These are phyloP conservation scores for Chaetomiaceae sp. DNA, from an alignment of 2,329 filamentous ascomycete genomes.

Conservation along the genomic window DNA sequence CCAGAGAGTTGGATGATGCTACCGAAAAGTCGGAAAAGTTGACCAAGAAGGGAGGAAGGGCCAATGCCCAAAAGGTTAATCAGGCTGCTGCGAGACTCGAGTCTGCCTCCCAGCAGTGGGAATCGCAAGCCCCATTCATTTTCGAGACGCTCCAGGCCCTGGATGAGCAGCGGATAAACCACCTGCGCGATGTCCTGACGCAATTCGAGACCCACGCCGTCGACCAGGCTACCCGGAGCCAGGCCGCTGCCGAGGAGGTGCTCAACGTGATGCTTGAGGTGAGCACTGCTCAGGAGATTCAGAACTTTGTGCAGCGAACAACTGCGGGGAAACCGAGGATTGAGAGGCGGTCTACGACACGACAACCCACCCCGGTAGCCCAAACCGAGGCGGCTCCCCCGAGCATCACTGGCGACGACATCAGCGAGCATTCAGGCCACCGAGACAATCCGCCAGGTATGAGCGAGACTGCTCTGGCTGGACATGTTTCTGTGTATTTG, in stretches of 20 bases:
- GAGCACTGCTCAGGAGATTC: slow-evolving; percentile 81
- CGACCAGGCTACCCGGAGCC: slow-evolving; percentile 74
- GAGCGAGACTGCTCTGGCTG: background rate
- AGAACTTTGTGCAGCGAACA: slow-evolving; percentile 55
- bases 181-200: slow-evolving; percentile 84
- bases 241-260: slow-evolving; percentile 71
- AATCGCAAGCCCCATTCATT: slow-evolving; percentile 88
- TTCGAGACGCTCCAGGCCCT: slow-evolving; percentile 89
- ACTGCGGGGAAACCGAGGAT: slow-evolving; percentile 43
- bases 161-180: slow-evolving; percentile 84
- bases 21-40: slow-evolving; percentile 85
- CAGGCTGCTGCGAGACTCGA: slow-evolving; percentile 69
- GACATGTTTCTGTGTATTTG: background rate
- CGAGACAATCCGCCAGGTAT: slow-evolving; percentile 38
- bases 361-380: slow-evolving; percentile 38
- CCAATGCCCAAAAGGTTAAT: slow-evolving; percentile 73
- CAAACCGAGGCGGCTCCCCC: slow-evolving; percentile 32
- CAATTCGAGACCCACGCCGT: slow-evolving; percentile 91
- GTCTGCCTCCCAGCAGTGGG: slow-evolving; percentile 79
- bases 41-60: slow-evolving; percentile 70
- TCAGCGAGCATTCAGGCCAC: slow-evolving; percentile 44
- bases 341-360: slow-evolving; percentile 38
- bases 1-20: slow-evolving; percentile 78
- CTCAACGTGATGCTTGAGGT: slow-evolving; percentile 81
- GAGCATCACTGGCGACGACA: slow-evolving; percentile 36